A percentile compares a stretch with the other conserved stretches of the same genome.
Conservation (phyloP, 306 rosid species). For the Malus sylvestris region DNA sequence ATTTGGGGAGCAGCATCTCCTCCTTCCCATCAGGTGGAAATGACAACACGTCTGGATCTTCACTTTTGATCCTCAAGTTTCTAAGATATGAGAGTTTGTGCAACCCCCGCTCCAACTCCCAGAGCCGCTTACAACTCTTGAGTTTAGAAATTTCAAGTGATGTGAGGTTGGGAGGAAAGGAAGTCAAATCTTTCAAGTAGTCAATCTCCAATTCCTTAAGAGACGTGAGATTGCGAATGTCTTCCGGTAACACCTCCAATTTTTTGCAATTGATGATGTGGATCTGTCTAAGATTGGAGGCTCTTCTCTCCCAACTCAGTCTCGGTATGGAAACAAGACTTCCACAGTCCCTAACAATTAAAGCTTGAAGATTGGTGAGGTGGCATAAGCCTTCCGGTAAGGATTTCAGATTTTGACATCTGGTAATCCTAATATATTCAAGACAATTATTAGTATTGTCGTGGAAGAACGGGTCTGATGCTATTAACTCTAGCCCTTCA, state of each 20-base stretch:
- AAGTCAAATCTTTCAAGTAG: background rate
- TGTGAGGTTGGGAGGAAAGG: slow-evolving; percentile 18
- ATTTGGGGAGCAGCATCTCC: slow-evolving; percentile 7
- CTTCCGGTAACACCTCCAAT: too few relatives aligned
- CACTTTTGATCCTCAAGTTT: background rate
- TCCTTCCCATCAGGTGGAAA: background rate
- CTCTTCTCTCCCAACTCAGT: too few relatives aligned
- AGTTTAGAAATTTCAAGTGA: background rate
- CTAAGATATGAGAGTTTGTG: slow-evolving; percentile 14
- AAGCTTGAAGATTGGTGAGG: background rate
- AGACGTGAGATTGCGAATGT: background rate
- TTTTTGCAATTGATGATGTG: too few relatives aligned
- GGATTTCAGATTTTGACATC: background rate
- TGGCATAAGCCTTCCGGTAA: background rate
- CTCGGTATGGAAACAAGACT: too few relatives aligned
- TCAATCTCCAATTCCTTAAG: background rate
- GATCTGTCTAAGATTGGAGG: too few relatives aligned
- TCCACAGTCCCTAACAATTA: too few relatives aligned
- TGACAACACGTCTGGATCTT: background rate
- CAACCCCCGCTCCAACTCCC: background rate
- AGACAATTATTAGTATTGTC: background rate
- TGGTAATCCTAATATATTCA: accelerated
- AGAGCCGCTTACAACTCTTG: background rate
- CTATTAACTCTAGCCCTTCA: slow-evolving; percentile 1
- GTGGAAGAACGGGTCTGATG: background rate